Percentiles rank a stretch among this genome's conserved stretches.
Evolutionary conservation across 306 rosid species (phyloP).

Genomic region (Sophora flavescens): DNA sequence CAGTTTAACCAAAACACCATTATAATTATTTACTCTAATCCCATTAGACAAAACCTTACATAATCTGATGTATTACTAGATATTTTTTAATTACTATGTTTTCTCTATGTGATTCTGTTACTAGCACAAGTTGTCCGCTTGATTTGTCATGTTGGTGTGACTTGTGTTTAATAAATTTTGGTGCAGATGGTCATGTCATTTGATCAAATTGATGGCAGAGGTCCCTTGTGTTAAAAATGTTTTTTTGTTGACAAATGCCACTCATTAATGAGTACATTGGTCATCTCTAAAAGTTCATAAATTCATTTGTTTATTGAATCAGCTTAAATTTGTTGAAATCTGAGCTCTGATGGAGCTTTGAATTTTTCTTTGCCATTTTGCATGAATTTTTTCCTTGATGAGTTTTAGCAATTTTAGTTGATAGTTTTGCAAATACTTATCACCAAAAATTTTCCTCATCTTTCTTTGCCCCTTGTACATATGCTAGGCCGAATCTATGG

Average conservation of each 20-base stretch:
- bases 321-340: conserved; percentile 11
- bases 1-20: conserved; percentile 17
- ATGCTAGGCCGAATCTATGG: conserved; percentile 96
- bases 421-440: conserved; percentile 36
- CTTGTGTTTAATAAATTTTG: conserved; percentile 31
- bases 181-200: conserved; percentile 31
- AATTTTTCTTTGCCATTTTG: conserved; percentile 35
- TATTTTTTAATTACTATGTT: neutral
- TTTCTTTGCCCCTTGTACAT: conserved; percentile 21
- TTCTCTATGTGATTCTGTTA: conserved; percentile 30
- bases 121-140: conserved; percentile 20
- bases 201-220: conserved; percentile 34
- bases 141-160: conserved; percentile 35
- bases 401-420: conserved; percentile 29
- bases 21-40: neutral
- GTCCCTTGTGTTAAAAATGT: conserved; percentile 35
- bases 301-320: conserved; percentile 25
- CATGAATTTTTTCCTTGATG: neutral
- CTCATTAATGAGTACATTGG: conserved; percentile 8
- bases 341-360: conserved; percentile 20
- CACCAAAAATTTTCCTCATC: conserved; percentile 21
- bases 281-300: conserved; percentile 6
- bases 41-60: too few species aligned
- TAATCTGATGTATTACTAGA: too few species aligned
- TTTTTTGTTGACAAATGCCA: conserved; percentile 28